phyloP scores from a whole-genome alignment of 371 early-diverging fungal species.

The Actinomortierella wolfii region DNA sequence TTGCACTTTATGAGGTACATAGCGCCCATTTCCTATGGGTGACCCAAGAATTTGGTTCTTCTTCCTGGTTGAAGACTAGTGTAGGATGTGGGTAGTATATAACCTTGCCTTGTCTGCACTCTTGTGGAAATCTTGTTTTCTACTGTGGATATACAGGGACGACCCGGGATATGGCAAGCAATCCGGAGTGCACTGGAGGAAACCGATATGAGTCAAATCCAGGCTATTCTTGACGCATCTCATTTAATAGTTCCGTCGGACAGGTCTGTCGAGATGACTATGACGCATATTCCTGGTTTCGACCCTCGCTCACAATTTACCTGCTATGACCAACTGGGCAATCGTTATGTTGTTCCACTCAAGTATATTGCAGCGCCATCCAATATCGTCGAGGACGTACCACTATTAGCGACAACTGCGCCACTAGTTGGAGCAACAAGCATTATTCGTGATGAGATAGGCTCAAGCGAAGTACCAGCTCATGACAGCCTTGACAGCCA shows the following conservation, averaged over 20 bases:
- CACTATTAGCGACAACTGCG: background rate
- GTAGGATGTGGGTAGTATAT: too few species aligned
- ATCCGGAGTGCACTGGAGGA: conserved; percentile 8
- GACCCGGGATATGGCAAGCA: conserved; percentile 8
- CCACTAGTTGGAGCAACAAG: too few species aligned
- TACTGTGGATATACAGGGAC: conserved; percentile 3
- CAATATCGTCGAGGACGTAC: conserved; percentile 4
- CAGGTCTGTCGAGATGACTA: conserved; percentile 3
- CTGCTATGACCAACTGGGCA: conserved; percentile 12
- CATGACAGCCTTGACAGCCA: too few species aligned
- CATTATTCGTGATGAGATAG: too few species aligned
- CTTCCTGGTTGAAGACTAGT: too few species aligned
- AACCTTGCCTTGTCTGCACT: too few species aligned
- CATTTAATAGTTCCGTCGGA: conserved; percentile 6
- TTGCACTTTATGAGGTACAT: conserved; percentile 10
- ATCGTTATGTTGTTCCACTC: conserved; percentile 8
- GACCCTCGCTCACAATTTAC: conserved; percentile 10
- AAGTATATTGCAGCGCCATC: conserved; percentile 2
- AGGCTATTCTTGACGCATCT: conserved; percentile 10
- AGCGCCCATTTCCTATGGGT: too few species aligned
- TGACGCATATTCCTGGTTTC: background rate
- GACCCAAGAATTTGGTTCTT: too few species aligned
- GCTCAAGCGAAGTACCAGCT: too few species aligned
- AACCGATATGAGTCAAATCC: conserved; percentile 1
- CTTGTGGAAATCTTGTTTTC: too few species aligned